Percentiles rank a stretch among this genome's conserved stretches.
Evolutionary conservation across 2,329 filamentous ascomycete genomes (phyloP).

Genomic region (Calonectria leucothoes): DNA sequence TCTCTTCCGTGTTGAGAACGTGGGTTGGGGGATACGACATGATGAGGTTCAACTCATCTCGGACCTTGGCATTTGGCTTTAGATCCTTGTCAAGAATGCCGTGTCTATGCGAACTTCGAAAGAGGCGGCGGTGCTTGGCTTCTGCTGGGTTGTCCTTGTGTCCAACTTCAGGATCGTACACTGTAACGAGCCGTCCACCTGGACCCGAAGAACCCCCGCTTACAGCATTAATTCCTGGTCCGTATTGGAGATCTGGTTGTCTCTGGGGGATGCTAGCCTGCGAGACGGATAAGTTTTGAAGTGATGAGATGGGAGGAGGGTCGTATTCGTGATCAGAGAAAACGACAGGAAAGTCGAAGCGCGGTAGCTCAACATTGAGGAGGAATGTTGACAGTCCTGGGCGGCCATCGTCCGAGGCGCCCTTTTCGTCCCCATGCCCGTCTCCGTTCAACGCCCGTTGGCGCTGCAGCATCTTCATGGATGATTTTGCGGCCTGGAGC

Average conservation of each 20-base stretch:
- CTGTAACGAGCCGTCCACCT: slow-evolving; percentile 76
- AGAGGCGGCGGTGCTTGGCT: slow-evolving; percentile 90
- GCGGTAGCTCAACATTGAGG: slow-evolving; percentile 89
- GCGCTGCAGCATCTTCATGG: slow-evolving; percentile 68
- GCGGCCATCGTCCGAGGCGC: slow-evolving; percentile 55
- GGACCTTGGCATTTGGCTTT: slow-evolving; percentile 94
- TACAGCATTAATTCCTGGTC: slow-evolving; percentile 85
- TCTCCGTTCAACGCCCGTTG: slow-evolving; percentile 57
- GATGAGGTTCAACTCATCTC: slow-evolving; percentile 92
- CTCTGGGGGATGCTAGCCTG: slow-evolving; percentile 80
- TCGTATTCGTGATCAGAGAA: slow-evolving; percentile 96
- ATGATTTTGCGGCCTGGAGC: slow-evolving; percentile 71
- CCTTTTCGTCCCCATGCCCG: slow-evolving; percentile 42
- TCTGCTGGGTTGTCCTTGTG: slow-evolving; percentile 93
- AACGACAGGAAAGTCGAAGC: slow-evolving; percentile 95
- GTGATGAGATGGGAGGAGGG: slow-evolving; percentile 82
- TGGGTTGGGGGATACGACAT: slow-evolving; percentile 95
- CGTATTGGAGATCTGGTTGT: slow-evolving; percentile 88
- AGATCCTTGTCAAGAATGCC: slow-evolving; percentile 95
- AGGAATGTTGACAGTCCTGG: slow-evolving; percentile 73
- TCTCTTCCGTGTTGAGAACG: slow-evolving; percentile 87
- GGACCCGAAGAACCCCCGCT: slow-evolving; percentile 61
- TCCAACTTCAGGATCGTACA: slow-evolving; percentile 94
- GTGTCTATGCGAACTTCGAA: slow-evolving; percentile 89
- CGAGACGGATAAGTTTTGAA: slow-evolving; percentile 68